These are phyloP conservation scores for Reticulascus tulasneorum DNA, from an alignment of 2,329 filamentous ascomycete species.

Conservation along the genomic window DNA sequence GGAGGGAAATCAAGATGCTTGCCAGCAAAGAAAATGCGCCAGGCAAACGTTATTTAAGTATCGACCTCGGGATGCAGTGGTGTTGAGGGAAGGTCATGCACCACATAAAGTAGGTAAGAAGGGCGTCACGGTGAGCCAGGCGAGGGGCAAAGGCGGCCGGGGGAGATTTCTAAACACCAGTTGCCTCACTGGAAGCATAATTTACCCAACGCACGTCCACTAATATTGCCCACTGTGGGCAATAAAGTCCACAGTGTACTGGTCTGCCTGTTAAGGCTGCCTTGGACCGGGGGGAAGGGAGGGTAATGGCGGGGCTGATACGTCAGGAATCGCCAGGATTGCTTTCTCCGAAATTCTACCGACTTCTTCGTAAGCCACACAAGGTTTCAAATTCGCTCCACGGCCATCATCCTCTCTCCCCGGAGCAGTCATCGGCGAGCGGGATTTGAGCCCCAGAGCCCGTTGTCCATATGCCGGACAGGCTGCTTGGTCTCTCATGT, in stretches of 20 bases:
- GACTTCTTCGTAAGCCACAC: no score
- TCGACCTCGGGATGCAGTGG: slow-evolving; percentile 7
- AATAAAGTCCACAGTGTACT: neutral
- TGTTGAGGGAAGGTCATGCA: slow-evolving; percentile 9
- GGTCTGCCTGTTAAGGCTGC: neutral
- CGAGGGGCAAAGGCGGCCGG: slow-evolving; percentile 2
- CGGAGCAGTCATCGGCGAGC: no score
- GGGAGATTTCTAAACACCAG: slow-evolving; percentile 3
- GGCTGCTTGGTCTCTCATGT: no score
- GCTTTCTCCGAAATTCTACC: slow-evolving; percentile 12
- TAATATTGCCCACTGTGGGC: no score
- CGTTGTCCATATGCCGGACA: no score
- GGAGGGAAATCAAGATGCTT: slow-evolving; percentile 18
- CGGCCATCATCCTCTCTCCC: no score
- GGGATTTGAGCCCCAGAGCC: no score
- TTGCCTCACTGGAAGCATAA: slow-evolving; percentile 2
- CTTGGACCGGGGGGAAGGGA: neutral
- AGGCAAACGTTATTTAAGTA: slow-evolving; percentile 13
- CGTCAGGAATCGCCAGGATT: neutral
- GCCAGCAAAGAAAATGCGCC: slow-evolving; percentile 4
- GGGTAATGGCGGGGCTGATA: neutral
- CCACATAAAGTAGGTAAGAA: slow-evolving; percentile 4
- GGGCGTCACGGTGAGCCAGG: neutral
- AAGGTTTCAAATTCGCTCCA: no score
- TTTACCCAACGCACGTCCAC: no score